Percentiles rank a stretch among this genome's conserved stretches.
Evolutionary conservation across 805 yeast genomes (phyloP).

Genomic region (Kazachstania taianensis): DNA sequence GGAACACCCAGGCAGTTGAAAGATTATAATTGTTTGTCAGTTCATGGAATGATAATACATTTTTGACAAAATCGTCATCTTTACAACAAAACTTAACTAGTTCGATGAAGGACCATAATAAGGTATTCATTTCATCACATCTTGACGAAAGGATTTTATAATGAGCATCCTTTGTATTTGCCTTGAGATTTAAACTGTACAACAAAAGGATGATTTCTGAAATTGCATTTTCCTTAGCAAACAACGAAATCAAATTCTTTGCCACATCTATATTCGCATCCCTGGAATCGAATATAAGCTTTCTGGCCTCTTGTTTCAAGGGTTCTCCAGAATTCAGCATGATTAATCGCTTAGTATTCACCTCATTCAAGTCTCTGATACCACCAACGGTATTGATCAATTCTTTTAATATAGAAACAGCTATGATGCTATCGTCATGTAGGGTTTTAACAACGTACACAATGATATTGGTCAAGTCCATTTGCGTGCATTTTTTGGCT

Average conservation of each 20-base stretch:
- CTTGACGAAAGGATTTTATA: constrained; percentile 63
- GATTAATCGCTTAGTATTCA: constrained; percentile 54
- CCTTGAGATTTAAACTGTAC: constrained; percentile 36
- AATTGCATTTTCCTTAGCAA: constrained; percentile 36
- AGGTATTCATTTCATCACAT: constrained; percentile 59
- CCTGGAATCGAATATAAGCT: constrained; percentile 45
- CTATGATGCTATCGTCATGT: constrained; percentile 47
- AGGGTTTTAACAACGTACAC: constrained; percentile 52
- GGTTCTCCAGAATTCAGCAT: constrained; percentile 54
- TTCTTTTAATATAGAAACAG: constrained; percentile 56
- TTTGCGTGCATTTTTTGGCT: constrained; percentile 40
- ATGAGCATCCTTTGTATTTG: constrained; percentile 36
- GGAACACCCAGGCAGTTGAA: constrained; percentile 59
- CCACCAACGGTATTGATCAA: constrained; percentile 70
- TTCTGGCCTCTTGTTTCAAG: constrained; percentile 45
- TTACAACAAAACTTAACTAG: constrained; percentile 43
- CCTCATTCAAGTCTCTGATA: constrained; percentile 54
- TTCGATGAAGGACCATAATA: constrained; percentile 57
- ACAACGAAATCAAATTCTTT: constrained; percentile 35
- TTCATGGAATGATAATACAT: constrained; percentile 34
- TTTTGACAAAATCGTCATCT: constrained; percentile 22
- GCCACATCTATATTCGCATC: constrained; percentile 40
- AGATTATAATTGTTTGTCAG: constrained; percentile 37
- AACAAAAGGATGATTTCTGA: constrained; percentile 61
- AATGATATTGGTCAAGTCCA: constrained; percentile 56